A percentile compares a stretch with the other conserved stretches of the same genome.
These are phyloP conservation scores for Rugosomyces carneus DNA, from an alignment of 1,284 basidiomycete species.

Conservation along the genomic window DNA sequence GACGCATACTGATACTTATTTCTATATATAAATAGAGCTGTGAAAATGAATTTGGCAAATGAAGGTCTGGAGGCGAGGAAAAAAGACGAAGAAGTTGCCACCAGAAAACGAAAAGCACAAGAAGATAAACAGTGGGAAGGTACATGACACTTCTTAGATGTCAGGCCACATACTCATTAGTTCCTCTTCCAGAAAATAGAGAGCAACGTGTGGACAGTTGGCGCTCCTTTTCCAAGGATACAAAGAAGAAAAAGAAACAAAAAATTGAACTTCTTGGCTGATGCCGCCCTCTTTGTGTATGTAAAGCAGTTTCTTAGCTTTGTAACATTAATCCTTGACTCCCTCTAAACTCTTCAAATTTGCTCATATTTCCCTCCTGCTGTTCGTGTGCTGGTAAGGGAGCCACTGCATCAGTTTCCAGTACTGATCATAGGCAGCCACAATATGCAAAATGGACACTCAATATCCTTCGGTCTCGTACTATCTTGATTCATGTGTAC, in stretches of 20 bases:
- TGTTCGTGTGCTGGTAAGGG: slow-evolving; percentile 18
- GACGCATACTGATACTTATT: background rate
- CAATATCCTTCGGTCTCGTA: too few species aligned
- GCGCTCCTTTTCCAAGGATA: slow-evolving; percentile 64
- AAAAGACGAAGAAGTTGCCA: slow-evolving; percentile 73
- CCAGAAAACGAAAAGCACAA: slow-evolving; percentile 75
- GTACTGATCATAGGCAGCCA: slow-evolving; percentile 18
- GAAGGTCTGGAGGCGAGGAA: slow-evolving; percentile 78
- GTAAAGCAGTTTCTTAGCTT: slow-evolving; percentile 13
- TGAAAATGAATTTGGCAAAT: slow-evolving; percentile 83
- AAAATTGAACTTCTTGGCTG: slow-evolving; percentile 65
- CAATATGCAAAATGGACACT: too few species aligned
- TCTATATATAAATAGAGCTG: slow-evolving; percentile 44
- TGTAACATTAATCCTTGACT: slow-evolving; percentile 15
- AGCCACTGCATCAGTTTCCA: slow-evolving; percentile 15
- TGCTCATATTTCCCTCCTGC: background rate
- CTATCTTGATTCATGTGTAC: background rate
- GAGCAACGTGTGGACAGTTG: slow-evolving; percentile 80
- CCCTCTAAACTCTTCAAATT: slow-evolving; percentile 3
- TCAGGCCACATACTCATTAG: background rate
- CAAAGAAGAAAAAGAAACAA: slow-evolving; percentile 77
- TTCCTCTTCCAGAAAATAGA: slow-evolving; percentile 46
- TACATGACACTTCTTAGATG: slow-evolving; percentile 24
- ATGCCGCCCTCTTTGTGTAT: slow-evolving; percentile 24
- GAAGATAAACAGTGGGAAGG: slow-evolving; percentile 81